phyloP scores from a whole-genome alignment of 2,329 filamentous ascomycete species.

The Neoarthrinium moseri region DNA sequence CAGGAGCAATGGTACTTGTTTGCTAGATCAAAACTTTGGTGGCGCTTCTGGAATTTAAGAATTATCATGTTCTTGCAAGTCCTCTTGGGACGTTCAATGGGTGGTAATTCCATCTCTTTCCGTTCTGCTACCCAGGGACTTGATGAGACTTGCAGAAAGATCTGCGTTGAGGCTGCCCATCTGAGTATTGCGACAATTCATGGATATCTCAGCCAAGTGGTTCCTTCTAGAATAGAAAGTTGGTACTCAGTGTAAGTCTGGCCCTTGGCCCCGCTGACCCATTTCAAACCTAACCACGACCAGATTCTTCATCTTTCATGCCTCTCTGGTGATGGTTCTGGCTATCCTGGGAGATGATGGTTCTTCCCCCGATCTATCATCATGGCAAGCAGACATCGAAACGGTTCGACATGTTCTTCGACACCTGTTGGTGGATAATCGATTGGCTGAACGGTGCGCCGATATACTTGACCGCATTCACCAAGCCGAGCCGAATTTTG shows the following conservation, averaged over 20 bases:
- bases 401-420: constrained; percentile 22
- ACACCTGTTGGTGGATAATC: constrained; percentile 20
- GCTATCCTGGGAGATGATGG: constrained; percentile 25
- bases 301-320: constrained; percentile 31
- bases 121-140: constrained; percentile 11
- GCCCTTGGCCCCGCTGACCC: neutral
- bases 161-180: constrained; percentile 24
- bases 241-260: constrained; percentile 30
- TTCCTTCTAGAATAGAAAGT: constrained; percentile 22
- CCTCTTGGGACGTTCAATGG: constrained; percentile 23
- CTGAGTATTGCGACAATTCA: constrained; percentile 25
- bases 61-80: constrained; percentile 29
- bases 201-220: constrained; percentile 17
- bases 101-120: constrained; percentile 10
- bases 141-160: constrained; percentile 20
- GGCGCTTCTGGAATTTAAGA: constrained; percentile 31
- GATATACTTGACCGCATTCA: constrained; percentile 25
- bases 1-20: constrained; percentile 22
- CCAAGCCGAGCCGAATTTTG: constrained; percentile 11
- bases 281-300: neutral
- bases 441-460: constrained; percentile 25
- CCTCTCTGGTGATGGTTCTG: constrained; percentile 26
- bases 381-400: constrained; percentile 27
- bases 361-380: constrained; percentile 18
- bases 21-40: constrained; percentile 26